These are phyloP conservation scores for Pythium monospermum DNA, from an alignment of 352 stramenopile species.

Conservation along the genomic window DNA sequence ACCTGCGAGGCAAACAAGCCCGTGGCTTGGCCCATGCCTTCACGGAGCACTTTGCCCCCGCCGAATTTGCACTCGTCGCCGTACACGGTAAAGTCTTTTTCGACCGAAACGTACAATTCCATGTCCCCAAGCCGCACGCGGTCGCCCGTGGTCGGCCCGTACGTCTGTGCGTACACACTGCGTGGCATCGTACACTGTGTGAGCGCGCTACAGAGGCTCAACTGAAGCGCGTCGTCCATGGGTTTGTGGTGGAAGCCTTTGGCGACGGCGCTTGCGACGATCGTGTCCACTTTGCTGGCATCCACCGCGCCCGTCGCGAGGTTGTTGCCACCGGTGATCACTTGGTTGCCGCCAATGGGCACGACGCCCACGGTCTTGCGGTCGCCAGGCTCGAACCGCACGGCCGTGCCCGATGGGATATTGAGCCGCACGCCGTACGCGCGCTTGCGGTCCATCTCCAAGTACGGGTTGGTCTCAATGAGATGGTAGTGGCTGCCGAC, in stretches of 20 bases:
- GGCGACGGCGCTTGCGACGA: conserved; percentile 44
- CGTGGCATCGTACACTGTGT: conserved; percentile 45
- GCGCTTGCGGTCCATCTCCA: conserved; percentile 92
- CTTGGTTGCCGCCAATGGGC: conserved; percentile 85
- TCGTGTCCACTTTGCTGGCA: conserved; percentile 41
- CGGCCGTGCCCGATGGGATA: conserved; percentile 89
- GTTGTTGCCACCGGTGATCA: conserved; percentile 87
- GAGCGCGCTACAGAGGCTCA: conserved; percentile 5
- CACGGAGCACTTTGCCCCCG: conserved; percentile 89
- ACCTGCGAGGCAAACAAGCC: conserved; percentile 40
- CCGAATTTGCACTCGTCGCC: conserved; percentile 93
- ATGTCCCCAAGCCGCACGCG: conserved; percentile 92
- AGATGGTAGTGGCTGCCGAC: conserved; percentile 96
- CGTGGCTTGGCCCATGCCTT: conserved; percentile 75
- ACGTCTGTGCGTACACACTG: conserved; percentile 87
- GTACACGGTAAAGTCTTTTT: conserved; percentile 85
- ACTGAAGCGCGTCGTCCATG: conserved; percentile 17
- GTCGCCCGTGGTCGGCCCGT: conserved; percentile 94
- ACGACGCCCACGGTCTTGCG: conserved; percentile 94
- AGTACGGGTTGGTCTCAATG: conserved; percentile 92
- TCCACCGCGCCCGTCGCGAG: conserved; percentile 82
- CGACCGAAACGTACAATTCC: conserved; percentile 86
- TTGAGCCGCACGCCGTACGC: conserved; percentile 93
- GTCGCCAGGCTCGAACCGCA: conserved; percentile 96
- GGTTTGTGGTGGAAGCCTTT: conserved; percentile 62